phyloP scores from a whole-genome alignment of 179 eudicot genomes.

The Pouteria campechiana region DNA sequence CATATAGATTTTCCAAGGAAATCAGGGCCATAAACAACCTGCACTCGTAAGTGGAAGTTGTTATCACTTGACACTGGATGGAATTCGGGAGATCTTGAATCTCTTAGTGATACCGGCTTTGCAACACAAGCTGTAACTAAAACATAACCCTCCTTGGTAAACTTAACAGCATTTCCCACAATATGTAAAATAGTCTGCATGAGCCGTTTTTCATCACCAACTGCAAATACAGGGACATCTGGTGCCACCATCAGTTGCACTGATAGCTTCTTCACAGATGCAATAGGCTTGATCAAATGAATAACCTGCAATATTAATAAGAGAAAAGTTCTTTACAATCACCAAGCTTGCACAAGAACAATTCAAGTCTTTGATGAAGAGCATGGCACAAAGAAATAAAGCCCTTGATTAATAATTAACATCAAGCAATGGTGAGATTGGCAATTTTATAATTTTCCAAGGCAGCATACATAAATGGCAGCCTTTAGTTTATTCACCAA shows the following conservation, averaged over 20 bases:
- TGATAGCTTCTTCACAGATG: slow-evolving; percentile 71
- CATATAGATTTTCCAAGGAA: not conserved
- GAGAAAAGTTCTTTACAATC: no score
- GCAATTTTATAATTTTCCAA: no score
- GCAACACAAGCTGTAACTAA: slow-evolving; percentile 61
- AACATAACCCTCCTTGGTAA: slow-evolving; percentile 69
- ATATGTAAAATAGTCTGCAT: slow-evolving; percentile 71
- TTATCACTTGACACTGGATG: slow-evolving; percentile 41
- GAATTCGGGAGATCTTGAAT: slow-evolving; percentile 56
- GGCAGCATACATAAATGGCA: no score
- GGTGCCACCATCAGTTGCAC: slow-evolving; percentile 48
- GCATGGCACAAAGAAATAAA: no score
- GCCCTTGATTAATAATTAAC: no score
- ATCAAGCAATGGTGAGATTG: no score
- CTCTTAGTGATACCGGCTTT: slow-evolving; percentile 58
- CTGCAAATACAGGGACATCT: slow-evolving; percentile 59
- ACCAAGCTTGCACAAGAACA: no score
- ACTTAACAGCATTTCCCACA: slow-evolving; percentile 86
- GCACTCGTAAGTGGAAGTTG: slow-evolving; percentile 69
- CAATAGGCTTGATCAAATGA: slow-evolving; percentile 70
- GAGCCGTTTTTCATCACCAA: slow-evolving; percentile 80
- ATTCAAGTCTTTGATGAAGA: no score
- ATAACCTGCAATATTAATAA: slow-evolving; percentile 63
- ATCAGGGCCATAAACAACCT: slow-evolving; percentile 29
- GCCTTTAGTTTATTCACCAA: no score